phyloP scores from a whole-genome alignment of 176 grass and related monocot species.

The Lolium rigidum region DNA sequence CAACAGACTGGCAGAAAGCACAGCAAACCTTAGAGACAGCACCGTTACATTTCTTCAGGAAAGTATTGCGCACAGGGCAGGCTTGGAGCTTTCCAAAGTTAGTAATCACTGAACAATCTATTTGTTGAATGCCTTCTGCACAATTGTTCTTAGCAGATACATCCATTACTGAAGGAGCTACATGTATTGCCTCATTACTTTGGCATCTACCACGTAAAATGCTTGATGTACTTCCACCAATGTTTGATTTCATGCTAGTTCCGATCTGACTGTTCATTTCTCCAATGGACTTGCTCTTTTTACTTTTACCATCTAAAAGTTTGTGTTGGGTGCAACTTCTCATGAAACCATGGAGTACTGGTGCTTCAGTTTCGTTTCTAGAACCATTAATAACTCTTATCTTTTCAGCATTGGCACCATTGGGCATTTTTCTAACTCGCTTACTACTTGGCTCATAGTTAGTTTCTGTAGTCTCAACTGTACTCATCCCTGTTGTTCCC shows the following conservation, averaged over 20 bases:
- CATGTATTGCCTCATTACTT: background rate
- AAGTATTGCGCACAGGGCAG: conserved; percentile 26
- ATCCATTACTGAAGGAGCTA: conserved; percentile 27
- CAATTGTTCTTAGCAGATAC: conserved; percentile 28
- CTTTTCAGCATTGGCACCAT: conserved; percentile 15
- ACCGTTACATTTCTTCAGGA: conserved; percentile 64
- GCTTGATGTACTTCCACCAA: background rate
- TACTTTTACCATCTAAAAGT: conserved; percentile 32
- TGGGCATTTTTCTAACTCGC: conserved; percentile 25
- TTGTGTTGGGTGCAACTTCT: conserved; percentile 38
- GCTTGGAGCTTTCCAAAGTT: conserved; percentile 23
- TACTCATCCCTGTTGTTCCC: conserved; percentile 13
- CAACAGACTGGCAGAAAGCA: conserved; percentile 77
- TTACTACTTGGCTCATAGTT: conserved; percentile 43
- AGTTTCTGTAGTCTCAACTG: conserved; percentile 15
- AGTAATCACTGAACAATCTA: conserved; percentile 33
- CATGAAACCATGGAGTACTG: background rate
- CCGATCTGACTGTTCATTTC: background rate
- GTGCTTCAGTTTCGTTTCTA: conserved; percentile 35
- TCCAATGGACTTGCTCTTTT: conserved; percentile 20
- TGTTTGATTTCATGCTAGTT: conserved; percentile 27
- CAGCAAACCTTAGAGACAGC: conserved; percentile 56
- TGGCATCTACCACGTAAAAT: conserved; percentile 32
- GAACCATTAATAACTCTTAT: conserved; percentile 23
- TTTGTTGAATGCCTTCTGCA: background rate